A percentile compares a stretch with the other conserved stretches of the same genome.
Evolutionary conservation across 2,329 filamentous ascomycete species (phyloP).

Genomic region (Grosmannia serpens): DNA sequence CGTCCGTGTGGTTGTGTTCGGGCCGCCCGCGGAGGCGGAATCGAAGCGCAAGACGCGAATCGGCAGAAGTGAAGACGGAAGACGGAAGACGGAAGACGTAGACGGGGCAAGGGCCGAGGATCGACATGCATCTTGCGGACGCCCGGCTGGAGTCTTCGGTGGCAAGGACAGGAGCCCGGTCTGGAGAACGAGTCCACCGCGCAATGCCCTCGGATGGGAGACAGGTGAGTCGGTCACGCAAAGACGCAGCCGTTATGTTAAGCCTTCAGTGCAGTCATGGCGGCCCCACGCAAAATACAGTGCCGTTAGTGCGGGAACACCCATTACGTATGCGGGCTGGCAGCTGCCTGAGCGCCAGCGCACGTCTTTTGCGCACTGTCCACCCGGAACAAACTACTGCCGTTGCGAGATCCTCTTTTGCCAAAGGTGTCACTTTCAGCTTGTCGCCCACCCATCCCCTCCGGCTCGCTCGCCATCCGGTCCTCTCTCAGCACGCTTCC

Average conservation of each 20-base stretch:
- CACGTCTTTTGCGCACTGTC: background rate
- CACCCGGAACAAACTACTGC: background rate
- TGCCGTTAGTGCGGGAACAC: background rate
- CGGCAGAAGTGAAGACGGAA: background rate
- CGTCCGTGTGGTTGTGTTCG: background rate
- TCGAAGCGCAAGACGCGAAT: background rate
- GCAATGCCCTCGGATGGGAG: background rate
- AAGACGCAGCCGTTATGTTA: background rate
- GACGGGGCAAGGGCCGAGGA: background rate
- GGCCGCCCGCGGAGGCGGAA: background rate
- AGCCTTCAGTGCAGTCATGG: background rate
- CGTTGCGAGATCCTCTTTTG: background rate
- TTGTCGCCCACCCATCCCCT: too few relatives aligned
- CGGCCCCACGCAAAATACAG: constrained; percentile 3
- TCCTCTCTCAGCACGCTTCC: too few relatives aligned
- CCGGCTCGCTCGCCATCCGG: too few relatives aligned
- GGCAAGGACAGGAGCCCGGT: background rate
- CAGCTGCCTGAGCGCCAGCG: background rate
- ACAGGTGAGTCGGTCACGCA: background rate
- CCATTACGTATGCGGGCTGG: background rate
- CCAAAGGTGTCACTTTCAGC: too few relatives aligned
- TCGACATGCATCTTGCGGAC: constrained; percentile 2
- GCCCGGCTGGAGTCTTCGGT: background rate
- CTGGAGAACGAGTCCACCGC: background rate
- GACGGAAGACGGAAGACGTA: too few relatives aligned